Evolutionary conservation across 805 yeast species (phyloP), one percentile per base, ranked within the genome.

Genomic region (Zygoascus bituminiphila): DNA sequence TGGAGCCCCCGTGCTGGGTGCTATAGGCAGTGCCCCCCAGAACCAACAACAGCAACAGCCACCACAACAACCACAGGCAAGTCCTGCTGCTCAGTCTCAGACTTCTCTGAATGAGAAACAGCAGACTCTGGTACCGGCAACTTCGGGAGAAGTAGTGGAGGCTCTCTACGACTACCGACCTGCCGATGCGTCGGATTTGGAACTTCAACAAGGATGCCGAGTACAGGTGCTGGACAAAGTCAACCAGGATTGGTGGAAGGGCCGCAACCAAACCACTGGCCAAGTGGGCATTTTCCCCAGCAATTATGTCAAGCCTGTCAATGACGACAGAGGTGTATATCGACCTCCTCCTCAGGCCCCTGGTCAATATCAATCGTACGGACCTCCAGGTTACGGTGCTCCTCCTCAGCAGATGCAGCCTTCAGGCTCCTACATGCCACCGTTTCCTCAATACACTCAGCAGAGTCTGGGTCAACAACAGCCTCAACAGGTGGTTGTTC

Each of bases 211-310:
- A 35, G 97, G 94, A 48, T 91, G 84, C 53, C 79, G 75, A 58
- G 64, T 93, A 44, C 75, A 76, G 26, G 77, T 93, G 4, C 48
- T 78, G 5, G 95, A 88, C 61, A 84, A 79, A 58, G 72, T 83
- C 43, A 84, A 91, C 19, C 74, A 76, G 35, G 91, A 88, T 61
- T 91, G 98, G 98, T 88, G 93, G 85, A 83, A 78, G 61, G 98
- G 98, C 42, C 63, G 65, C 33, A 60, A 60, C 49, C 39, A 54
- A 41, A 68, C 70, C 15, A 62, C 73, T 40, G 74, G 77, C 51
- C 63, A 65, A 26, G 74, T 76, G 6, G 98, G 98, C 39, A 81
- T 89, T 61, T 89, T 93, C 70, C 98, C 98, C 7, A 70, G 91
- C 1, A 87, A 87, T 63, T 91, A 93, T 61, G 95, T 88, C 44